phyloP scores from a whole-genome alignment of 495 filamentous ascomycete species.

The Physcia stellaris region DNA sequence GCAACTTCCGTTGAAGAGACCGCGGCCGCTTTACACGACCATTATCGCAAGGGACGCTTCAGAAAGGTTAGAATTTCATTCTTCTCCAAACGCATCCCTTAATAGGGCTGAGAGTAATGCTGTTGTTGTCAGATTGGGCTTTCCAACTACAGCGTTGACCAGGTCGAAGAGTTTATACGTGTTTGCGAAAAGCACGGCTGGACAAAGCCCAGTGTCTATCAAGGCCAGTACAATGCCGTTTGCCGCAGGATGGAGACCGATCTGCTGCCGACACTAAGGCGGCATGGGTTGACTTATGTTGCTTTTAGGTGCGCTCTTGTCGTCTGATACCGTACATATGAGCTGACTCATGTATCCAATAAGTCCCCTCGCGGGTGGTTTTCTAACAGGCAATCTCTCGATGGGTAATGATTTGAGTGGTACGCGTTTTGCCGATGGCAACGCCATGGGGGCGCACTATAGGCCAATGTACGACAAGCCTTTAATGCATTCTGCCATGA shows the following conservation, averaged over 20 bases:
- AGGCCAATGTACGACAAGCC: conserved; percentile 8
- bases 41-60: too few relatives aligned
- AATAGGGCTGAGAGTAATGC: too few relatives aligned
- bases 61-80: too few relatives aligned
- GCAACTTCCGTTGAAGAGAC: too few relatives aligned
- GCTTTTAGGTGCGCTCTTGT: conserved; percentile 26
- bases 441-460: too few relatives aligned
- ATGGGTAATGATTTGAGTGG: too few relatives aligned
- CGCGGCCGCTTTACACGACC: too few relatives aligned
- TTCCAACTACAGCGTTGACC: too few relatives aligned
- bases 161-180: conserved; percentile 25
- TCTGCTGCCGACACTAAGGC: conserved; percentile 29
- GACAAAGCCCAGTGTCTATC: conserved; percentile 32
- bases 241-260: conserved; percentile 26
- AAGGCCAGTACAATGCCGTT: conserved; percentile 34
- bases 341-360: neutral
- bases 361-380: conserved; percentile 22
- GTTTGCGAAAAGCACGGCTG: conserved; percentile 28
- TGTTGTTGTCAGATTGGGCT: too few relatives aligned
- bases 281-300: conserved; percentile 30
- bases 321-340: neutral
- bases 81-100: too few relatives aligned
- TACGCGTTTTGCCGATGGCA: too few relatives aligned
- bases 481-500: conserved; percentile 11
- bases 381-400: conserved; percentile 15